Evolutionary conservation across 2,329 filamentous ascomycete species (phyloP).

Genomic region (Fusarium sp.): DNA sequence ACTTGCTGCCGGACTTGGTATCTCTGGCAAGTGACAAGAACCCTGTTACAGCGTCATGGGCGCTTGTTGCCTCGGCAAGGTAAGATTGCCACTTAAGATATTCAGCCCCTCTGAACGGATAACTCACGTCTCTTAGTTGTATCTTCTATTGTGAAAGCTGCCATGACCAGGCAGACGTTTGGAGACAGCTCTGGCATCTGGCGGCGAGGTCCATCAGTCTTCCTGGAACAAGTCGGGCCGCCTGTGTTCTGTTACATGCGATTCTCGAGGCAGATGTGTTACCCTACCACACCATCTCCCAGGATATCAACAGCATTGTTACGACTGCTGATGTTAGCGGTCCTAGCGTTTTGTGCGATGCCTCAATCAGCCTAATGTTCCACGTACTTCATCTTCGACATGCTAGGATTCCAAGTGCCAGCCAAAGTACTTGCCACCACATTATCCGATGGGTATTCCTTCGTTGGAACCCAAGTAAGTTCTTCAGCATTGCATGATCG

Average conservation of each 20-base stretch:
- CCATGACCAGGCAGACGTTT: conserved; percentile 63
- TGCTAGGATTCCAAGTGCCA: conserved; percentile 77
- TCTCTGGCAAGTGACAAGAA: conserved; percentile 79
- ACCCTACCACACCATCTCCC: conserved; percentile 75
- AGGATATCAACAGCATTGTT: conserved; percentile 81
- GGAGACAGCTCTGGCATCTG: conserved; percentile 84
- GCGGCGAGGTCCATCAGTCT: conserved; percentile 80
- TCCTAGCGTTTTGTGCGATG: conserved; percentile 84
- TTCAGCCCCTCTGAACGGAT: not conserved
- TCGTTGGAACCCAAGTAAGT: conserved; percentile 85
- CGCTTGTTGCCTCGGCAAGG: conserved; percentile 86
- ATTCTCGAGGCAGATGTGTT: conserved; percentile 79
- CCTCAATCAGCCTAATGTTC: conserved; percentile 81
- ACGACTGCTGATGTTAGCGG: conserved; percentile 86
- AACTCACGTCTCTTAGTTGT: conserved; percentile 53
- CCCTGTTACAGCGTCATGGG: conserved; percentile 79
- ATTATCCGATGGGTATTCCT: conserved; percentile 87
- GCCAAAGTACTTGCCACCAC: conserved; percentile 77
- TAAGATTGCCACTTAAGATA: conserved; percentile 56
- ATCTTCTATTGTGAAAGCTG: conserved; percentile 43
- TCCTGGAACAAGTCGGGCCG: conserved; percentile 80
- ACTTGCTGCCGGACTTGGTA: conserved; percentile 72
- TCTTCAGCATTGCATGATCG: not conserved
- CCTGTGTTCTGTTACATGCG: conserved; percentile 80
- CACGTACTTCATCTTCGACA: conserved; percentile 77